Base-by-base conservation (phyloP, 331 rosid genomes). In the Rhamnella rubrinervis region DNA sequence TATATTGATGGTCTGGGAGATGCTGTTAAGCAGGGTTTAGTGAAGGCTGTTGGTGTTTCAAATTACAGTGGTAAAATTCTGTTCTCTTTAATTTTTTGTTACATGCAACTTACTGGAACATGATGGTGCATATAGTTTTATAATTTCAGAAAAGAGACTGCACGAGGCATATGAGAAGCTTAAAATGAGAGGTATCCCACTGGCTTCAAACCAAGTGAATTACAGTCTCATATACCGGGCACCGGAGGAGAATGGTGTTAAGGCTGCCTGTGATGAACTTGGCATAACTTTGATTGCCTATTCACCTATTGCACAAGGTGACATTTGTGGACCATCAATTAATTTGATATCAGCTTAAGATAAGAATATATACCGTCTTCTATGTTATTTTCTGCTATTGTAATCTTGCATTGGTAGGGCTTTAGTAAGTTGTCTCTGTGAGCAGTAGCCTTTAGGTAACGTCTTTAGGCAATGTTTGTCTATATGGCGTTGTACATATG, bases 1-100 rank as follows among this genome's bases (percentile, higher is more conserved):
- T 95, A 89, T 61, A 84, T 91, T 70, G 91, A 91, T 86, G 99
- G 99, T 62, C 81, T 95, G 39, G 99, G 97, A 51, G 99, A 95
- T 74, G 97, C 97, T 75, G 97, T 95, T 68, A 93, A 91, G 70
- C 92, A 91, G 75, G 99, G 99, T 39, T 89, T 95, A 77, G 97
- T 95, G 80, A 95, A 87, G 81, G 97, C 99, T 25, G 96, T 95
- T 70, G 99, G 99, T 15, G 96, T 95, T 78, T 95, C 99, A 61
- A 95, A 95, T 75, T 95, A 91, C 72, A 91, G 57, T 40, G 96
- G 99, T 95, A 84, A 60, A 64, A 47, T 61, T 61, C 51, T 12
- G 9, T 55, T 28, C n/a, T 51, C 55, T 16, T 64, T 66, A 38
- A 10, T 62, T 57, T 63, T 44, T 55, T 56, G 12, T 67, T 59